Conservation (phyloP, 495 filamentous ascomycete genomes). For the Podospora pseudopauciseta region DNA sequence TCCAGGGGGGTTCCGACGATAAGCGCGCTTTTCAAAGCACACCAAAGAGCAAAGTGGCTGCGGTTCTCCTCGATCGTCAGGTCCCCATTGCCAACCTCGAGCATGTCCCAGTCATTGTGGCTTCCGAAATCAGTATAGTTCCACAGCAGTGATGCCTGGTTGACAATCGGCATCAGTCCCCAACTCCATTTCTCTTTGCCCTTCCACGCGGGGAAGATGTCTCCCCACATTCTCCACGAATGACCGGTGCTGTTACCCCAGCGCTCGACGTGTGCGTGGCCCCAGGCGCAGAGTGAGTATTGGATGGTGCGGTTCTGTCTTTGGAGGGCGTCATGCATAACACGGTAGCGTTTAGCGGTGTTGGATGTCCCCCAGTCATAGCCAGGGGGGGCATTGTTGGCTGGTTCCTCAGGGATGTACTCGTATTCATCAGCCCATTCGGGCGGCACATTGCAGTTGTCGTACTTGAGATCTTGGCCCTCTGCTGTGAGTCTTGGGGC, state of each 20-base stretch:
- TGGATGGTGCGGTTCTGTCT: conserved; percentile 55
- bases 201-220: conserved; percentile 47
- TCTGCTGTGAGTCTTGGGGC: neutral
- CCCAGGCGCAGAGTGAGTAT: conserved; percentile 64
- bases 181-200: conserved; percentile 47
- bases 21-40: conserved; percentile 23
- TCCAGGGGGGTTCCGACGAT: conserved; percentile 29
- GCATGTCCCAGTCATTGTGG: conserved; percentile 62
- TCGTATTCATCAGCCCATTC: conserved; percentile 23
- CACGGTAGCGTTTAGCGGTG: conserved; percentile 50
- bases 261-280: conserved; percentile 46
- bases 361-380: conserved; percentile 58
- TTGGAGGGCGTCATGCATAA: conserved; percentile 60
- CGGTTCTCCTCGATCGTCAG: conserved; percentile 46
- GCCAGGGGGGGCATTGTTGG: conserved; percentile 35
- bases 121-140: conserved; percentile 49
- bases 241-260: conserved; percentile 53
- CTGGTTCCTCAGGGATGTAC: conserved; percentile 22
- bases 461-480: conserved; percentile 58
- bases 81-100: conserved; percentile 63
- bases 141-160: conserved; percentile 28
- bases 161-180: conserved; percentile 34
- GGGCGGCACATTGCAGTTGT: conserved; percentile 59
- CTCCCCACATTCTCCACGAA: conserved; percentile 55
- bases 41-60: conserved; percentile 41